Percentiles rank a stretch among this genome's conserved stretches.
These are phyloP conservation scores for Lindgomyces ingoldianus DNA, from an alignment of 495 filamentous ascomycete species.

Conservation along the genomic window DNA sequence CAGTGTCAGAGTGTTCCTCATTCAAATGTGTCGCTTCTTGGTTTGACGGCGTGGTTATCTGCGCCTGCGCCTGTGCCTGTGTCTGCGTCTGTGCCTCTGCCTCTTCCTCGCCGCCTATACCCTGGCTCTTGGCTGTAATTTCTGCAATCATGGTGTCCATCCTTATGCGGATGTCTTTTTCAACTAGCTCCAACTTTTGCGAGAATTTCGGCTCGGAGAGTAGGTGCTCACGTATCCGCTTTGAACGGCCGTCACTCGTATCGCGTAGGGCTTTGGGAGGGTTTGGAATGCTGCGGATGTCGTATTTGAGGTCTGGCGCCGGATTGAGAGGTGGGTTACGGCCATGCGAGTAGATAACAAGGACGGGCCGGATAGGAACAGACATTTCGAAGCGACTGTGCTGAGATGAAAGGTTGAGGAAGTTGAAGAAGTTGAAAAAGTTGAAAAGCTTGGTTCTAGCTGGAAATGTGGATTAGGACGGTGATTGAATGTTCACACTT, in stretches of 20 bases:
- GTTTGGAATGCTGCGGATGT: constrained; percentile 27
- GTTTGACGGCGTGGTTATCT: too few relatives aligned
- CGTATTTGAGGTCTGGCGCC: constrained; percentile 29
- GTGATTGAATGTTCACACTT: too few relatives aligned
- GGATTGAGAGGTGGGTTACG: constrained; percentile 27
- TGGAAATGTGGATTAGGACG: too few relatives aligned
- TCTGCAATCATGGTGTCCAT: constrained; percentile 17
- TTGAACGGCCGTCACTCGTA: constrained; percentile 26
- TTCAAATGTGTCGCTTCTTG: too few relatives aligned
- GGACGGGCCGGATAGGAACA: background rate
- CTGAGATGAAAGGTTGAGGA: background rate
- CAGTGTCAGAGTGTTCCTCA: background rate
- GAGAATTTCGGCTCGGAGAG: constrained; percentile 13
- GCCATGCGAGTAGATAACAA: constrained; percentile 31
- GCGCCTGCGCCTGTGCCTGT: too few relatives aligned
- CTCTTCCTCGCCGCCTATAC: background rate
- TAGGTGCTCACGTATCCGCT: constrained; percentile 23
- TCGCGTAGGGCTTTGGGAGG: constrained; percentile 21
- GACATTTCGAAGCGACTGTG: constrained; percentile 2
- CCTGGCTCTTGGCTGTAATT: background rate
- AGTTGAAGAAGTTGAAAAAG: background rate
- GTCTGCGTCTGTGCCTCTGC: too few relatives aligned
- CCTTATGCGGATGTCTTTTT: constrained; percentile 6
- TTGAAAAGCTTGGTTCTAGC: too few relatives aligned
- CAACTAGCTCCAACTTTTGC: constrained; percentile 13